Conservation (phyloP, 2,329 filamentous ascomycete species). For the Hypocrella siamensis region DNA sequence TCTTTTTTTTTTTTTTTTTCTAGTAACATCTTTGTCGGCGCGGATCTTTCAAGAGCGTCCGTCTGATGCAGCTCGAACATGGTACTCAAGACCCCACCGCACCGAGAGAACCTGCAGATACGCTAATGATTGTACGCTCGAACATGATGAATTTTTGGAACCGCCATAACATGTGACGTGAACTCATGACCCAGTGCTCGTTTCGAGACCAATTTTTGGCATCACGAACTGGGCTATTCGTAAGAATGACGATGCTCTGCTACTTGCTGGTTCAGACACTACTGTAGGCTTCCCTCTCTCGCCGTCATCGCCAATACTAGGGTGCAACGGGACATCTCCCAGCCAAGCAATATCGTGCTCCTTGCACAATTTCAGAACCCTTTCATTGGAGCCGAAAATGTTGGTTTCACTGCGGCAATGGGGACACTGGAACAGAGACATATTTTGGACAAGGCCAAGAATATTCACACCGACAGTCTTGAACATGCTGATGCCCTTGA, state of each 20-base stretch:
- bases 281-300: constrained; percentile 82
- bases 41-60: too few relatives aligned
- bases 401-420: constrained; percentile 59
- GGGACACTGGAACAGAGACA: constrained; percentile 72
- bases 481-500: constrained; percentile 89
- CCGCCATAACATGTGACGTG: too few relatives aligned
- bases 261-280: constrained; percentile 66
- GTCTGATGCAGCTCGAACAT: too few relatives aligned
- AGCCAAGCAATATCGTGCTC: constrained; percentile 65
- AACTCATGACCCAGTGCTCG: background rate
- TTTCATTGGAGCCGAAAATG: constrained; percentile 55
- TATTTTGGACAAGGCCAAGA: constrained; percentile 82
- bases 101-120: too few relatives aligned
- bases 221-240: constrained; percentile 46
- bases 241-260: constrained; percentile 56
- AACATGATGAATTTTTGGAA: too few relatives aligned
- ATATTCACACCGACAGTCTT: constrained; percentile 67
- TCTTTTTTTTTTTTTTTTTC: too few relatives aligned
- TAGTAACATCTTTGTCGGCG: too few relatives aligned
- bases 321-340: constrained; percentile 78
- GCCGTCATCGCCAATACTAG: constrained; percentile 72
- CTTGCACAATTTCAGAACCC: constrained; percentile 52
- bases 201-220: constrained; percentile 23
- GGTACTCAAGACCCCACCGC: too few relatives aligned
- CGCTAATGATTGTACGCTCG: too few relatives aligned